Base-by-base conservation (phyloP, 2,329 filamentous ascomycete genomes). In the Scedosporium minutisporum region DNA sequence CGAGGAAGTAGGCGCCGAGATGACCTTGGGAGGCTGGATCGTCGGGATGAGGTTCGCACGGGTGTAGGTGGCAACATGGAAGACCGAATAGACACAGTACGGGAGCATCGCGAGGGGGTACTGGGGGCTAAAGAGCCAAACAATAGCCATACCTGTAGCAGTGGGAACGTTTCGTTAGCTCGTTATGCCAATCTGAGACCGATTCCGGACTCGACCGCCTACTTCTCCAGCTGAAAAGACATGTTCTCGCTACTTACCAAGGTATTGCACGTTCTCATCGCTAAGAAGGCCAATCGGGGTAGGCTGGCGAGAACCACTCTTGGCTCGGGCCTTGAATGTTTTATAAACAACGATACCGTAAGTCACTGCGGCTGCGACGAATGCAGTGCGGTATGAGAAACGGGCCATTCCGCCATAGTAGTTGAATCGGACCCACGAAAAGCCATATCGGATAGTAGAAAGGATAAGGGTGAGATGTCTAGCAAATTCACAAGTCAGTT, bases 301-400 rank as follows among this genome's bases (percentile, higher is more conserved):
- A 46, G 76, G 85, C 69, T 86, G 75, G 73, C 80, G 86, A 65
- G 80, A 86, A 66, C 88, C 87, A 59, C 87, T 82, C 82, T 91
- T 89, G 69, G 89, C 83, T 68, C 91, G 89, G 69, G 93, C 91
- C 68, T 93, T 87, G 80, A 93, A 91, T 64, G 91, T 93, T 85
- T 99, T 99, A 83, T 96, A 97, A 65, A 99, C 93, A 59, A 99
- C 95, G 68, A 99, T 97, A 67, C 95, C 93, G 76, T 99, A 99
- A 10, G 95, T 97, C 59, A 87, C 85, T 58, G 92, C 91, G 5
- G 95, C 95, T 2, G 93, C 88, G 69, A 97, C 68, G 75, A 99
- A 99, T 63, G 93, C 90, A 62, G 88, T 85, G 70, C 95, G 93
- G 80, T 99, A 99, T 63, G 89, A 89, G 75, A 95, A 87, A 68